These are phyloP conservation scores for Ramaria rubella DNA, from an alignment of 768 basidiomycete genomes.

Conservation along the genomic window DNA sequence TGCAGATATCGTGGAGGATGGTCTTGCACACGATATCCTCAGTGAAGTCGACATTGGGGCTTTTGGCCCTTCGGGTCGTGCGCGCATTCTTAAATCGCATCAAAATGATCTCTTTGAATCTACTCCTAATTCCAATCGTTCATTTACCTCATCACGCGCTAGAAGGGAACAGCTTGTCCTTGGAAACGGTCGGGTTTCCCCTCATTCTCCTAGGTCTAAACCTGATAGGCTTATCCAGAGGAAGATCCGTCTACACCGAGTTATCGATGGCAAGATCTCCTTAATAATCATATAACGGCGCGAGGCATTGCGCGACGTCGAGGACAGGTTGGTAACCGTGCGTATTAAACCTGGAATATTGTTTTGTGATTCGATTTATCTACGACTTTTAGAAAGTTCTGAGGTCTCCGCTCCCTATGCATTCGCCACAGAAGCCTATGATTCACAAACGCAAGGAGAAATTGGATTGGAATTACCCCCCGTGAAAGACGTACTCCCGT, in stretches of 20 bases:
- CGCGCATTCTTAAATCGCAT: conserved; percentile 2
- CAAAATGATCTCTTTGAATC: not conserved
- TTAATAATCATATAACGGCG: not conserved
- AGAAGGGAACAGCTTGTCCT: not conserved
- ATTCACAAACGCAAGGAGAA: not conserved
- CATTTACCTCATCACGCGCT: not conserved
- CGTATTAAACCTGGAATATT: not conserved
- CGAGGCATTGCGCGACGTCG: not conserved
- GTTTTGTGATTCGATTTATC: not conserved
- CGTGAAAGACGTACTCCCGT: not conserved
- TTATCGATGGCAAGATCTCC: conserved; percentile 13
- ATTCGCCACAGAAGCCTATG: not conserved
- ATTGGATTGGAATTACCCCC: not conserved
- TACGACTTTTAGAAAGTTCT: not conserved
- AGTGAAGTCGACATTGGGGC: conserved; percentile 70
- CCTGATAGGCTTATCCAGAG: not conserved
- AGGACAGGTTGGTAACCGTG: not conserved
- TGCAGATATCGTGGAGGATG: conserved; percentile 52
- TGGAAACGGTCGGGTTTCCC: not conserved
- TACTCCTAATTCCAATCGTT: not conserved
- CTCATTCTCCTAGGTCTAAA: not conserved
- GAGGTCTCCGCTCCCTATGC: not conserved
- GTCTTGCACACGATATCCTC: conserved; percentile 74
- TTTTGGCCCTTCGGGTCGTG: conserved; percentile 44
- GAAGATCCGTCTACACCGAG: conserved; percentile 6